A percentile compares a stretch with the other conserved stretches of the same genome.
phyloP scores from a whole-genome alignment of 2,329 filamentous ascomycete genomes.

The Colletotrichum phormii region DNA sequence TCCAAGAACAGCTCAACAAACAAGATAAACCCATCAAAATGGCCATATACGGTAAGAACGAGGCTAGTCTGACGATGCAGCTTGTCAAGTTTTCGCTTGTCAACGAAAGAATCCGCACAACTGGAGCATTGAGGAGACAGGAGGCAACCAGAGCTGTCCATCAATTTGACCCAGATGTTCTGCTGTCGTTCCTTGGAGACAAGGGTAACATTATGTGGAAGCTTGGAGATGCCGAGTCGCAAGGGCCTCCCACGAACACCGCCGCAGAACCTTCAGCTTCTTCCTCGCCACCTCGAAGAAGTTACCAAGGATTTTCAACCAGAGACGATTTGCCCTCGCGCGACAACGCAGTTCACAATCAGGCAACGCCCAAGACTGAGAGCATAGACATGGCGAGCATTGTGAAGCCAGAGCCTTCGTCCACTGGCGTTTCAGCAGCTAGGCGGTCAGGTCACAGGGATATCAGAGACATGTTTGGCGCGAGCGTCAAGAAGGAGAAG shows the following conservation, averaged over 20 bases:
- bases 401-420: constrained; percentile 11
- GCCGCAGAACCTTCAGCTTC: background rate
- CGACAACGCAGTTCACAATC: background rate
- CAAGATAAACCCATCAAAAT: constrained; percentile 26
- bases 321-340: background rate
- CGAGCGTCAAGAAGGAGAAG: constrained; percentile 15
- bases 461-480: background rate
- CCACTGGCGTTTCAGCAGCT: background rate
- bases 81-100: constrained; percentile 22
- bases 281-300: background rate
- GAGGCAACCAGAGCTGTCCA: constrained; percentile 20
- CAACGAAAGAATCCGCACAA: constrained; percentile 15
- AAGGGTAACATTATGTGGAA: constrained; percentile 28
- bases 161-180: constrained; percentile 14
- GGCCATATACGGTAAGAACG: constrained; percentile 23
- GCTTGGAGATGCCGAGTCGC: constrained; percentile 13
- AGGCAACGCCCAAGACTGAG: background rate
- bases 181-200: constrained; percentile 27
- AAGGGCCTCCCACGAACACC: background rate
- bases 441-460: background rate
- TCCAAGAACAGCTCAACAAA: background rate
- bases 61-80: constrained; percentile 17
- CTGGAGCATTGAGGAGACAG: constrained; percentile 2
- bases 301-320: background rate
- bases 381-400: background rate